Evolutionary conservation across 352 stramenopile species (phyloP), one percentile per base, ranked within the genome.

Genomic region (Halophytophthora batemanensis): DNA sequence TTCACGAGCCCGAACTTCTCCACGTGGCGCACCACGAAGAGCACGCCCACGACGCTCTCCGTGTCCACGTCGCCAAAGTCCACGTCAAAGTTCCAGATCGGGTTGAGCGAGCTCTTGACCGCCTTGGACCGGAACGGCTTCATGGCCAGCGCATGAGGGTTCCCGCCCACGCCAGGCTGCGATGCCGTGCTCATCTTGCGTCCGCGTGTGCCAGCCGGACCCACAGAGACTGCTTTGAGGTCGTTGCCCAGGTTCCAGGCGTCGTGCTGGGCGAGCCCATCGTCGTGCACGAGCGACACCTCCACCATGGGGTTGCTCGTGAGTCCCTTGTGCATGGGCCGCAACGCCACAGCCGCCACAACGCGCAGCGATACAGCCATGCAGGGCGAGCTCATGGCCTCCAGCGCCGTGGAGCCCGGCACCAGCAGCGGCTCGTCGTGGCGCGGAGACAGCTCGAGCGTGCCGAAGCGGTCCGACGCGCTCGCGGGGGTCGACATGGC

Each of bases 31-130:
- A 90, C 77, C 13, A 78, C 76, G 47, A 88, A 77, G 35, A 82
- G 55, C 42, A 90, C 80, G 22, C 80, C 80, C 37, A 86, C 59
- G 41, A 88, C 76, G 36, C 61, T 73, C 25, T 88, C 75, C 6
- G 64, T 76, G 54, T 88, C 77, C 17, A 87, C 74, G 53, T 88
- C 77, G 21, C 80, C 80, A 63, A 90, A 90, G 59, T 90, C 80
- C 38, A 87, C 75, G 52, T 88, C 75, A 39, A 90, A 77, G 57
- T 88, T 86, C 80, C 80, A 90, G 45, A 88, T 86, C 31, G 80
- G 80, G 55, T 90, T 88, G 18, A 90, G 67, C 35, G 80, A 84
- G 44, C 69, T 86, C 67, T 82, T 83, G 45, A 88, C 67, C 35
- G 88, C 53, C 31, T 63, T 72, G 19, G 73, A 81, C 44, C 69